Evolutionary conservation across 2,329 filamentous ascomycete genomes (phyloP), one percentile per base, ranked within the genome.

Genomic region (Sporothrix sp.): DNA sequence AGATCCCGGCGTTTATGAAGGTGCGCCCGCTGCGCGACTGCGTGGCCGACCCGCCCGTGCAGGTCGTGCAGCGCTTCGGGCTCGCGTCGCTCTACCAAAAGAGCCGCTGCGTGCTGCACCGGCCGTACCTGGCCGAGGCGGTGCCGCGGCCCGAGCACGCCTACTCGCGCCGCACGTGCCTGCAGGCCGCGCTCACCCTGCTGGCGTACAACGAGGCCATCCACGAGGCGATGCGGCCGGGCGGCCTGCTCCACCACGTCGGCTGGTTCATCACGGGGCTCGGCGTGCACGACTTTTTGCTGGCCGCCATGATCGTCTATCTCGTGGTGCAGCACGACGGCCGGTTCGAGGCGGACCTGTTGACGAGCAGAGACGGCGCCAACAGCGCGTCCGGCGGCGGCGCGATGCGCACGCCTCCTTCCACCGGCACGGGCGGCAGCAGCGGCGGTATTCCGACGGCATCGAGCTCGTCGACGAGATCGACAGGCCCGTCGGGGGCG

Each of bases 271-370:
- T 81, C 18, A 74, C 72, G 3, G 75, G 75, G 1, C 63, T 83
- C 4, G 71, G 74, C 10, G 71, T 78, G 47, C 77, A 81, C 46
- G 79, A 84, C 59, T 83, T 78, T 46, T 64, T 84, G 47, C 69
- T 83, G 2, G 78, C 79, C 0, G 72, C 75, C 50, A 79, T 80
- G 71, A 71, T 83, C 13, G 58, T 84, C 3, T 82, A 76, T 54
- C 64, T 83, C 16, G 63, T 73, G 16, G 59, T 73, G 21, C 69
- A 71, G 55, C 71, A 69, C 58, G 65, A 68, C 18, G 61, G 61
- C 35, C 23, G 49, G 18, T 56, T 58, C 25, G 50, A 43, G 21
- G 25, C 32, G 25, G 56, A 57, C 49, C 56, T 57, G 16, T 3
- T 56, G 27, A 27, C 36, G 16, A 25, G 32, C 23, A 28, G 28